Evolutionary conservation across 2,329 filamentous ascomycete species (phyloP).

Genomic region (Cercospora berteroae): DNA sequence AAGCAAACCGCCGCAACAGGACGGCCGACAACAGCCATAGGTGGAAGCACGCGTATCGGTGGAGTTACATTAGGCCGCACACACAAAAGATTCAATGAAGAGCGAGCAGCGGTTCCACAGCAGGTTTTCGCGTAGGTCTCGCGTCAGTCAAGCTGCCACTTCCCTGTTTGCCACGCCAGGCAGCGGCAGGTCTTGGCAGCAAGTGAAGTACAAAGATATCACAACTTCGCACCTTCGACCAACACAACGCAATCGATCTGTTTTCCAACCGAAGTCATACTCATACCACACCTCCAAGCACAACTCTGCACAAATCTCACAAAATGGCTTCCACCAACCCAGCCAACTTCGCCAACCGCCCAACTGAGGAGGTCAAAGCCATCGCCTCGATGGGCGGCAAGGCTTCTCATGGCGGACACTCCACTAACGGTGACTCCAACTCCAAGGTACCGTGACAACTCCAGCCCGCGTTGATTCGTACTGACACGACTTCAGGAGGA

Average conservation of each 20-base stretch:
- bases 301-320: background rate
- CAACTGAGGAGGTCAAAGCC: conserved; percentile 50
- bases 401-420: conserved; percentile 27
- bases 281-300: background rate
- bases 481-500: conserved; percentile 6
- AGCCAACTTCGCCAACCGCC: conserved; percentile 54
- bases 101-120: background rate
- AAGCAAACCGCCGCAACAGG: background rate
- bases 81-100: background rate
- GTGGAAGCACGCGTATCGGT: background rate
- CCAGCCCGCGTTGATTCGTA: background rate
- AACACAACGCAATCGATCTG: background rate
- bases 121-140: conserved; percentile 8
- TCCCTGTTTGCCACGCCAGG: conserved; percentile 10
- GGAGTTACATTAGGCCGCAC: conserved; percentile 1
- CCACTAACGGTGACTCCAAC: background rate
- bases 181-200: conserved; percentile 1
- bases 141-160: conserved; percentile 4
- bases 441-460: background rate
- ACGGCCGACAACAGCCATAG: background rate
- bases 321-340: conserved; percentile 38
- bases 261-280: background rate
- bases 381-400: conserved; percentile 53
- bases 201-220: conserved; percentile 1
- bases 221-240: background rate